These are phyloP conservation scores for Wallacemonas sp. DNA, from an alignment of 208 protist species.

Conservation along the genomic window DNA sequence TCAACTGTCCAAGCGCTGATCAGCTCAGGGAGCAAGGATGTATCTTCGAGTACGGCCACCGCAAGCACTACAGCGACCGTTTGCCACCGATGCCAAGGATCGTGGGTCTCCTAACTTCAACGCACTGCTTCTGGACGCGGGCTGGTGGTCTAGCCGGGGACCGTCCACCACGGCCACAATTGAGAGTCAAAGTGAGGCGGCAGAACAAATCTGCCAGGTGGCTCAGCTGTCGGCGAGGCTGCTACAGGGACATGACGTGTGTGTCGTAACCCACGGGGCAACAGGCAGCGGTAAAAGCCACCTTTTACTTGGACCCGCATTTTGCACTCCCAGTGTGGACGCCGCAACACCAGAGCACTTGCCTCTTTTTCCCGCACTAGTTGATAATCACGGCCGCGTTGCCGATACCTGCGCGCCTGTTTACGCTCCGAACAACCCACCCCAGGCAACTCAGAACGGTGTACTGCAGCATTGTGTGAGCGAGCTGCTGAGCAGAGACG, in stretches of 20 bases:
- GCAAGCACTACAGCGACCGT: not conserved
- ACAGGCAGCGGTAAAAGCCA: slow-evolving; percentile 7
- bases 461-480: not conserved
- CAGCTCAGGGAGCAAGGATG: too few species aligned
- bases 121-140: slow-evolving; percentile 2
- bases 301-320: not conserved
- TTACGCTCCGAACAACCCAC: too few species aligned
- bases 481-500: not conserved
- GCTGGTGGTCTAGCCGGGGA: slow-evolving; percentile 4
- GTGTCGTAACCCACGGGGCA: slow-evolving; percentile 1
- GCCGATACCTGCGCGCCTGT: too few species aligned
- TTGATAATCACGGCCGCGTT: too few species aligned
- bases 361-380: too few species aligned
- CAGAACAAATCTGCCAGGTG: not conserved
- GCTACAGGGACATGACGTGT: not conserved
- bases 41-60: slow-evolving; percentile 9
- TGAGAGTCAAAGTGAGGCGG: not conserved
- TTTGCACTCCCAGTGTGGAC: not conserved
- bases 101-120: not conserved
- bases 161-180: not conserved
- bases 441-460: too few species aligned
- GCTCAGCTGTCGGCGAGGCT: not conserved
- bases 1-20: too few species aligned
- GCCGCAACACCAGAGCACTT: too few species aligned
- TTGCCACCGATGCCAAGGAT: not conserved